These are phyloP conservation scores for Neurospora sp. DNA, from an alignment of 2,329 filamentous ascomycete genomes.

Conservation along the genomic window DNA sequence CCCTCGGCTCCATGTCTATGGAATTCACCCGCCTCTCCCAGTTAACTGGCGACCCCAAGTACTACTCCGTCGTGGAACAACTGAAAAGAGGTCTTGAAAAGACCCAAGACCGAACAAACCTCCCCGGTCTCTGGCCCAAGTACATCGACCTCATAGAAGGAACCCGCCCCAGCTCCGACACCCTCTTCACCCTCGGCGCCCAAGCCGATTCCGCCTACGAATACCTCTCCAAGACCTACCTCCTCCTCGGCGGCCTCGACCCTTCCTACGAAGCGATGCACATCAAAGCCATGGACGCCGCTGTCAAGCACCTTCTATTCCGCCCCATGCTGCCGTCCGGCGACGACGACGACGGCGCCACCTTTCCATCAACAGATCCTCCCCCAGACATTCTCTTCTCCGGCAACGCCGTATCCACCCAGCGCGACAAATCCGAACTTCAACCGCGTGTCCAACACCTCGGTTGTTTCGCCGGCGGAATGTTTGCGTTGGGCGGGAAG, in stretches of 20 bases:
- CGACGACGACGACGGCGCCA: slow-evolving; percentile 20
- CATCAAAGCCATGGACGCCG: slow-evolving; percentile 48
- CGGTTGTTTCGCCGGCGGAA: slow-evolving; percentile 33
- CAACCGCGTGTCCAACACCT: slow-evolving; percentile 30
- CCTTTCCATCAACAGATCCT: neutral
- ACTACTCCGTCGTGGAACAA: slow-evolving; percentile 60
- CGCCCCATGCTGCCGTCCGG: slow-evolving; percentile 49
- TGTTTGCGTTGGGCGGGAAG: slow-evolving; percentile 32
- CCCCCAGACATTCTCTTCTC: slow-evolving; percentile 48
- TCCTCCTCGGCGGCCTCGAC: slow-evolving; percentile 55
- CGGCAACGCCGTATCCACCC: slow-evolving; percentile 28
- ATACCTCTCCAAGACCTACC: slow-evolving; percentile 49
- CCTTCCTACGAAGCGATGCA: slow-evolving; percentile 58
- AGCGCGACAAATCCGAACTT: slow-evolving; percentile 20
- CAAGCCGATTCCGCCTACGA: slow-evolving; percentile 45
- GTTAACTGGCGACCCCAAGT: slow-evolving; percentile 61
- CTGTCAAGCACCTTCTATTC: slow-evolving; percentile 55
- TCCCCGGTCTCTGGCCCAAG: slow-evolving; percentile 67
- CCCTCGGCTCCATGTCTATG: slow-evolving; percentile 56
- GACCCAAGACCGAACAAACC: slow-evolving; percentile 54
- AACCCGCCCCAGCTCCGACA: slow-evolving; percentile 26
- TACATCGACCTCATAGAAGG: slow-evolving; percentile 51
- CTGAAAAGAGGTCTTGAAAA: slow-evolving; percentile 59
- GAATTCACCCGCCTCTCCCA: slow-evolving; percentile 70
- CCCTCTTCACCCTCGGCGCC: slow-evolving; percentile 34